Evolutionary conservation across 495 filamentous ascomycete species (phyloP).

Genomic region (Viridothelium virens): DNA sequence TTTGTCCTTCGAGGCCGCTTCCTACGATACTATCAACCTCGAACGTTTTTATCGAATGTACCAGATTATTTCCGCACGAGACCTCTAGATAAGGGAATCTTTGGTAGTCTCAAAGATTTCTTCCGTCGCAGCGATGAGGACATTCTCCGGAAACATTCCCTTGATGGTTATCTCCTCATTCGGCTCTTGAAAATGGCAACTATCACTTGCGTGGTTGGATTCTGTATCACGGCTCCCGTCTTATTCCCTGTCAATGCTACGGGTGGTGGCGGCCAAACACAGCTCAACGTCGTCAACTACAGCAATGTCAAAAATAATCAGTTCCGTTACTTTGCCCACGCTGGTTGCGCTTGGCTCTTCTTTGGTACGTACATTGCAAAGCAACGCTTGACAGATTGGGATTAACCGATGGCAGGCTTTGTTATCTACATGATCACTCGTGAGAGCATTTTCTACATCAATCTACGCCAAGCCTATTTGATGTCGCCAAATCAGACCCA

Average conservation of each 20-base stretch:
- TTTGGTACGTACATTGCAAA: constrained; percentile 44
- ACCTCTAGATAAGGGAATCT: constrained; percentile 56
- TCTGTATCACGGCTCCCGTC: constrained; percentile 39
- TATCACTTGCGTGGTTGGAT: constrained; percentile 37
- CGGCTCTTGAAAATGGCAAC: constrained; percentile 37
- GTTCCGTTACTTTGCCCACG: constrained; percentile 63
- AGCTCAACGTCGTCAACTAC: constrained; percentile 75
- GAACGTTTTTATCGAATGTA: constrained; percentile 75
- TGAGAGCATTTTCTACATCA: constrained; percentile 91
- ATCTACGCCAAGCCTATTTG: constrained; percentile 88
- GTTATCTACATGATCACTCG: constrained; percentile 83
- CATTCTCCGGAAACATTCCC: constrained; percentile 78
- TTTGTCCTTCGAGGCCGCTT: constrained; percentile 65
- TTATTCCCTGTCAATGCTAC: constrained; percentile 41
- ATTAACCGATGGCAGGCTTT: constrained; percentile 46
- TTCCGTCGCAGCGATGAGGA: constrained; percentile 74
- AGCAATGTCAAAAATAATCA: constrained; percentile 50
- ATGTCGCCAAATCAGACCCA: constrained; percentile 79
- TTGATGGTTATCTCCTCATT: constrained; percentile 55
- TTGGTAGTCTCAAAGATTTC: constrained; percentile 70
- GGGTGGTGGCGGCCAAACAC: constrained; percentile 45
- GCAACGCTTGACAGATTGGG: background rate
- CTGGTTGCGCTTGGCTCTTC: constrained; percentile 65
- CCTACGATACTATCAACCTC: constrained; percentile 73
- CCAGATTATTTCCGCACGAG: constrained; percentile 60